phyloP scores from a whole-genome alignment of 345 rosid genomes.

The Angophora floribunda region DNA sequence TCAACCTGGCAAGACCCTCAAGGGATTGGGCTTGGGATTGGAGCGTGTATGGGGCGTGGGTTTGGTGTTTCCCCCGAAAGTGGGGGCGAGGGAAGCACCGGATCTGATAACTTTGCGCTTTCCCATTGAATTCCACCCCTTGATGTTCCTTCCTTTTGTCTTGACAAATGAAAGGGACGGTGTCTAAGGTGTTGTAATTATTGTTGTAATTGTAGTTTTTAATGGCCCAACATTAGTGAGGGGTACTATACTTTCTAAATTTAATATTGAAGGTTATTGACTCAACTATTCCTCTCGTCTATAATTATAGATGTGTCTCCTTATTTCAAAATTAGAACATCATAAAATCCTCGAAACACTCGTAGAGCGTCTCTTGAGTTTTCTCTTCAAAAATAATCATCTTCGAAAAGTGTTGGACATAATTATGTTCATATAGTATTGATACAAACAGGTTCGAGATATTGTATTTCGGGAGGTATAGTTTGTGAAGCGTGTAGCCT shows the following conservation, averaged over 20 bases:
- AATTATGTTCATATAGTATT: too few species aligned
- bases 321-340: neutral
- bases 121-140: neutral
- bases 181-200: neutral
- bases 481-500: neutral
- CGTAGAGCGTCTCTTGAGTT: neutral
- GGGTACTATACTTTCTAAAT: neutral
- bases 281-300: neutral
- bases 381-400: neutral
- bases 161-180: neutral
- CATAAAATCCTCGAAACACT: neutral
- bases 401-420: neutral
- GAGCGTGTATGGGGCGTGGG: neutral
- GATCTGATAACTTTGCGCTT: neutral
- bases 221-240: neutral
- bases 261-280: neutral
- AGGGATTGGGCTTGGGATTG: neutral
- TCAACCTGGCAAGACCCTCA: neutral
- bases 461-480: accelerated
- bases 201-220: neutral
- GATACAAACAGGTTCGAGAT: accelerated
- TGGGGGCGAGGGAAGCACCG: neutral
- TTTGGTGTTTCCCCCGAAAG: neutral
- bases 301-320: neutral
- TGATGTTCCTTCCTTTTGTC: neutral